Evolutionary conservation across 164 flowering plant species (phyloP).

Genomic region (Brasenia schreberi): DNA sequence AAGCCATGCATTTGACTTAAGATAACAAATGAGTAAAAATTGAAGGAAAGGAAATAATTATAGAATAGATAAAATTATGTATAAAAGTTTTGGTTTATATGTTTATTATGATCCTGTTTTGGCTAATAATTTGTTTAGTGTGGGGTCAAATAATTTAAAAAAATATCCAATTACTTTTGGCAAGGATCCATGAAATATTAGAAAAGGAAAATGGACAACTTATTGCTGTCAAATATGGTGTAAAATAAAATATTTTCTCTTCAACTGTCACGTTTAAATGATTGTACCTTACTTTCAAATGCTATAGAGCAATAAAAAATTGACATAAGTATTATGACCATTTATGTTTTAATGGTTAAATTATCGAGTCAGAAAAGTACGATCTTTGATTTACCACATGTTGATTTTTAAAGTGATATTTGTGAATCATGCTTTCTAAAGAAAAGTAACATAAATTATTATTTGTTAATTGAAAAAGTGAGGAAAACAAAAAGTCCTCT

Average conservation of each 20-base stretch:
- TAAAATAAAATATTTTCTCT: background rate
- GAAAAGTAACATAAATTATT: background rate
- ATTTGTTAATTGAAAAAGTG: background rate
- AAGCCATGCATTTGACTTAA: background rate
- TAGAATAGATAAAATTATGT: background rate
- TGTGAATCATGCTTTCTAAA: background rate
- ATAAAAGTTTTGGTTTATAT: no score
- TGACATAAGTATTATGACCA: background rate
- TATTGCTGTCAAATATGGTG: no score
- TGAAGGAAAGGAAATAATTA: background rate
- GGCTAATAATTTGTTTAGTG: background rate
- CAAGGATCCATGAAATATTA: no score
- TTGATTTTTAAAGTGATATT: background rate
- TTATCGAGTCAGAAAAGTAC: background rate
- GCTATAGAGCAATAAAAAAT: background rate
- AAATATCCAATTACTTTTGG: no score
- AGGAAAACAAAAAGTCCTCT: background rate
- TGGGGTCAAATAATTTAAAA: no score
- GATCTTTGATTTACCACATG: background rate
- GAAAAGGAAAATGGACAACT: no score
- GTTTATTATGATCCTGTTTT: background rate
- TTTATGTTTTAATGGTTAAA: background rate
- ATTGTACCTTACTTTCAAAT: no score
- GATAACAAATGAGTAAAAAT: background rate
- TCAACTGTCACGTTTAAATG: background rate